Evolutionary conservation across 805 yeast species (phyloP), one percentile per base, ranked within the genome.

Genomic region (Suhomyces sp.): DNA sequence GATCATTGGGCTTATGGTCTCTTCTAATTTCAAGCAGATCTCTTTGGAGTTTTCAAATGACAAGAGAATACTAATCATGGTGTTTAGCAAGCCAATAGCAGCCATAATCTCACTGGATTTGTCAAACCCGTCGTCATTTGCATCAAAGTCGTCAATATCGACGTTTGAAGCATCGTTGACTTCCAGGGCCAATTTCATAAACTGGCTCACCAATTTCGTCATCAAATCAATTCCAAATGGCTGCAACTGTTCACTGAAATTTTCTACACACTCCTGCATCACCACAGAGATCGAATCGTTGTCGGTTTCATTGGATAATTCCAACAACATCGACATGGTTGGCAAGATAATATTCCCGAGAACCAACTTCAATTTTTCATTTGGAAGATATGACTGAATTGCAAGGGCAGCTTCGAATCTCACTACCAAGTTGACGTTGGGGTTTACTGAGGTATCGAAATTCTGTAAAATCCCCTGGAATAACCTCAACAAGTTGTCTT

Each of bases 211-310:
- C 49, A 65, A 57, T 35, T 58, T 64, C 43, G 60, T 56, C 66
- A 62, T 64, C 52, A 65, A 58, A 44, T 64, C 67, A 43, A 62
- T 57, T 4, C 69, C 69, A 44, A 65, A 64, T 6, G 68, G 69
- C 33, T 57, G 94, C 59, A 93, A 76, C 68, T 93, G 96, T 57
- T 85, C 88, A 4, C 96, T 80, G 68, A 87, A 94, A 53, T 81
- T 83, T 63, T 92, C 97, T 27, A 93, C 97, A 65, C 94, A 86
- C 61, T 92, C 97, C 74, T 93, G 98, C 86, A 93, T 90, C 6
- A 93, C 97, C 21, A 86, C 87, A 20, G 96, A 83, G 25, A 94
- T 79, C 1, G 91, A 81, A 63, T 94, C 99, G 52, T 87, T 84
- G 61, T 93, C 99, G 57, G 92, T 83, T 53, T 85, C 84, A 62